Conservation (phyloP, 169 alveolate species). For the Plasmodium falciparum region DNA sequence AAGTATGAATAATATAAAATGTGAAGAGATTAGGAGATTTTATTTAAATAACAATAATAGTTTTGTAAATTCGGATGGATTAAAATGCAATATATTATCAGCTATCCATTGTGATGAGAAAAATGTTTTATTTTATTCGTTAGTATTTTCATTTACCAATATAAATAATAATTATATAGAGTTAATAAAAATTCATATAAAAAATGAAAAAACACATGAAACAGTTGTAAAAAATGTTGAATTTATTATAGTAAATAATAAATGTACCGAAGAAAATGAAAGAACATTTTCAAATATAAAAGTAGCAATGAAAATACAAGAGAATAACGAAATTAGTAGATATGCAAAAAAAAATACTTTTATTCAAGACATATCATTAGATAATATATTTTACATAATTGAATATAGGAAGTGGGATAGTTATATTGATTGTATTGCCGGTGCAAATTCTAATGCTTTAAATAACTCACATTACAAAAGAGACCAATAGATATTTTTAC, state of each 20-base stretch:
- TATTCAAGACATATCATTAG: conserved; percentile 30
- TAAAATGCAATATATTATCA: conserved; percentile 28
- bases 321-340: conserved; percentile 8
- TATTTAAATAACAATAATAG: conserved; percentile 17
- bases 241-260: not conserved
- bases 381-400: conserved; percentile 17
- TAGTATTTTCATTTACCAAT: conserved; percentile 38
- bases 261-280: not conserved
- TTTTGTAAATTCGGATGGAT: conserved; percentile 42
- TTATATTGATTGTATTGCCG: not conserved
- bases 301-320: conserved; percentile 41
- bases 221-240: conserved; percentile 13
- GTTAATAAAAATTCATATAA: conserved; percentile 19
- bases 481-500: not conserved
- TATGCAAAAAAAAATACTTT: conserved; percentile 27
- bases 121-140: conserved; percentile 20
- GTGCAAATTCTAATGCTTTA: not conserved
- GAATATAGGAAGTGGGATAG: conserved; percentile 15
- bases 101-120: conserved; percentile 25
- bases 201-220: conserved; percentile 3
- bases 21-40: conserved; percentile 19
- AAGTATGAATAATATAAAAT: conserved; percentile 9
- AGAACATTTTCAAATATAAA: conserved; percentile 21
- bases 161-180: conserved; percentile 17
- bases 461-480: not conserved